Evolutionary conservation across 2,329 filamentous ascomycete genomes (phyloP).

Genomic region (Graphilbum sp.): DNA sequence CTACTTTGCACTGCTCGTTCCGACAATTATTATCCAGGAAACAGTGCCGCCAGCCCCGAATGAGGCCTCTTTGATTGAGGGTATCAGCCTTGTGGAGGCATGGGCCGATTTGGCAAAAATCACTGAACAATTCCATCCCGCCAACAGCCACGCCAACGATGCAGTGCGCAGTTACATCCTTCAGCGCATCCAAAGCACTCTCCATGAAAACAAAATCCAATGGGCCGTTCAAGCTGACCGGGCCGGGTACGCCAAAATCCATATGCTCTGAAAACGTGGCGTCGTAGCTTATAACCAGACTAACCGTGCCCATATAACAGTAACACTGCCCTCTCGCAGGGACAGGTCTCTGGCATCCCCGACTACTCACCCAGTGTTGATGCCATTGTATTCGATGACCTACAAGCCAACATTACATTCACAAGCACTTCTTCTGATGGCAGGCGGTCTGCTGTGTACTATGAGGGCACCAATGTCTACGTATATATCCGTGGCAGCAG

Average conservation of each 20-base stretch:
- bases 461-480: slow-evolving; percentile 83
- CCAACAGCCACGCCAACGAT: slow-evolving; percentile 75
- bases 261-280: too few relatives aligned
- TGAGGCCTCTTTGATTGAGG: slow-evolving; percentile 30
- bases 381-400: slow-evolving; percentile 58
- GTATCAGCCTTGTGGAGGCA: slow-evolving; percentile 68
- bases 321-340: too few relatives aligned
- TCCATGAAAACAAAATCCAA: slow-evolving; percentile 40
- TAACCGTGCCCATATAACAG: too few relatives aligned
- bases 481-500: slow-evolving; percentile 76
- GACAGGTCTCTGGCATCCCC: not conserved
- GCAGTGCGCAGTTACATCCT: slow-evolving; percentile 63
- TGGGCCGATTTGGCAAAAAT: slow-evolving; percentile 71
- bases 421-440: slow-evolving; percentile 19
- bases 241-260: not conserved
- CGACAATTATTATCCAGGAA: slow-evolving; percentile 58
- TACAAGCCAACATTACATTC: slow-evolving; percentile 61
- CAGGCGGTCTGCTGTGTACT: slow-evolving; percentile 45
- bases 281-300: not conserved
- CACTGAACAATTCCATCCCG: slow-evolving; percentile 66
- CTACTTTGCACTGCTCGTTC: slow-evolving; percentile 64
- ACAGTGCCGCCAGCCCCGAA: slow-evolving; percentile 52
- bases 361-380: slow-evolving; percentile 11
- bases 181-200: slow-evolving; percentile 50
- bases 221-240: slow-evolving; percentile 23